Base-by-base conservation (phyloP, 306 rosid genomes). In the Clitoria ternatea region DNA sequence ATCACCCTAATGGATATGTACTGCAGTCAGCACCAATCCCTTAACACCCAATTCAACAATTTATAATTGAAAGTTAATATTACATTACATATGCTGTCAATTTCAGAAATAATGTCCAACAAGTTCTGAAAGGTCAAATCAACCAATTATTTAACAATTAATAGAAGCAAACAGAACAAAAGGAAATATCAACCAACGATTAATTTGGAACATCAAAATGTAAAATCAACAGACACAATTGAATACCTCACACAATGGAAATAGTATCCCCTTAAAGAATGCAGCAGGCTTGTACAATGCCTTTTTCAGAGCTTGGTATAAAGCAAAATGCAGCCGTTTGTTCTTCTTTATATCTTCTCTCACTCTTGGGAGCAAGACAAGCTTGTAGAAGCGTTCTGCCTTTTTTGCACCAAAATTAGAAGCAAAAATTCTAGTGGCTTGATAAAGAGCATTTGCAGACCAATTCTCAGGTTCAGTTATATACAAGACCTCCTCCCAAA, bases 381-480 rank as follows among this genome's bases (percentile, higher is more conserved):
- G 83, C 79, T 61, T 89, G 90, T 90, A 90, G 81, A 90, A 94
- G 33, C 85, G 87, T 75, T 85, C 95, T 2, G 86, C 96, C 88
- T 80, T 87, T 77, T 84, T 87, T 0, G 81, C 86, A 64, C 89
- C 77, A 73, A 93, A 79, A 80, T 85, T 90, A 67, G 98, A 94
- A 52, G 97, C 83, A 37, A 94, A 94, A 68, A 90, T 85, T 65
- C 92, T 87, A 22, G 95, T 89, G 47, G 96, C 92, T 80, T 90
- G 97, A 75, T 74, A 94, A 82, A 90, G 69, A 1, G 96, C 97
- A 84, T 87, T 85, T 39, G 98, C 96, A 5, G 98, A 94, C 98
- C 97, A 94, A 10, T 87, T 90, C 55, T 90, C 91, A 40, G 98
- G 98, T 80, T 89, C 94, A 6, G 97, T 94, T 39, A 90, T 15